A percentile compares a stretch with the other conserved stretches of the same genome.
Evolutionary conservation across 768 basidiomycete species (phyloP).

Genomic region (Multifurca ochricompacta): DNA sequence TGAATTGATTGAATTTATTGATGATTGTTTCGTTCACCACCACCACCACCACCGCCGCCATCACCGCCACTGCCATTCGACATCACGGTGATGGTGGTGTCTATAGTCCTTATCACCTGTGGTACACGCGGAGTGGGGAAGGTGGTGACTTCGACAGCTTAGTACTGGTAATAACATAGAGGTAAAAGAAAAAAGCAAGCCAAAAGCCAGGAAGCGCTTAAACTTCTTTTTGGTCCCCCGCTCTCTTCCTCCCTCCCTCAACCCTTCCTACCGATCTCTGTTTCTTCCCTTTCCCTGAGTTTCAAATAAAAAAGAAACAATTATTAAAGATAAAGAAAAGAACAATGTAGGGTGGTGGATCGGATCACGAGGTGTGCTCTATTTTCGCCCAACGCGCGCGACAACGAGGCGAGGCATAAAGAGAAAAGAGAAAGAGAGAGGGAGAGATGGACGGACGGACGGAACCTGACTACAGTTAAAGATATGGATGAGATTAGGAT

Average conservation of each 20-base stretch:
- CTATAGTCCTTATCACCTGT: neutral
- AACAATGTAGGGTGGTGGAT: neutral
- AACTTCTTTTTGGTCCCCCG: too few relatives aligned
- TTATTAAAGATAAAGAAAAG: neutral
- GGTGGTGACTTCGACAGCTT: too few relatives aligned
- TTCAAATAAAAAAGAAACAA: neutral
- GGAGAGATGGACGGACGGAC: too few relatives aligned
- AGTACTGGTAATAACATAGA: too few relatives aligned
- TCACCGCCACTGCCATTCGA: constrained; percentile 14
- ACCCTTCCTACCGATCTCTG: neutral
- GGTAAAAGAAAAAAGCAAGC: too few relatives aligned
- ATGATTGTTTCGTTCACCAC: neutral
- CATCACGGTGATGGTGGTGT: constrained; percentile 9
- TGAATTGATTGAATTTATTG: too few relatives aligned
- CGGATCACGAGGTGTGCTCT: constrained; percentile 2
- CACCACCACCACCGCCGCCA: neutral
- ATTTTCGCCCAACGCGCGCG: neutral
- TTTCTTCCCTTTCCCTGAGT: neutral
- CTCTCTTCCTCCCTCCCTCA: neutral
- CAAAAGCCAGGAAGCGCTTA: too few relatives aligned
- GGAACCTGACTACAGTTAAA: too few relatives aligned
- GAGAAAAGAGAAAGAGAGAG: too few relatives aligned
- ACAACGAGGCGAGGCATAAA: constrained; percentile 15
- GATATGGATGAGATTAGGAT: neutral
- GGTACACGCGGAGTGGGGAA: too few relatives aligned